Evolutionary conservation across 2,329 filamentous ascomycete species (phyloP), one percentile per base, ranked within the genome.

Genomic region (Claviceps humidiphila): DNA sequence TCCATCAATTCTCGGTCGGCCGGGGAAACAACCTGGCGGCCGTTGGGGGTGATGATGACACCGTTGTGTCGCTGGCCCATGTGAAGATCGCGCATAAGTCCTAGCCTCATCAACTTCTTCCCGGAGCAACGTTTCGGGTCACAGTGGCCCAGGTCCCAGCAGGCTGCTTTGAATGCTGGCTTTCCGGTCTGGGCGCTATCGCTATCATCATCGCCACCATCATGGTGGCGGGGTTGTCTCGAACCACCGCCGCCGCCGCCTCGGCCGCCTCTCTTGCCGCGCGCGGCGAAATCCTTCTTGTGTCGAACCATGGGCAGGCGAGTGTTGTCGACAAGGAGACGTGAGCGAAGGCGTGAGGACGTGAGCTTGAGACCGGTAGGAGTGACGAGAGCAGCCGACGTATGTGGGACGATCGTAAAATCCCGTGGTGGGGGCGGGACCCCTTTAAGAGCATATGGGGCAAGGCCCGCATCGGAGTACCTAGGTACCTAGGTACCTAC

Each of bases 111-210:
- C 38, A 98, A 78, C 57, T 88, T 84, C 73, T 98, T 98, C 37
- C 93, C 93, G 0, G 90, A 96, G 71, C 93, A 98, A 60, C 91
- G 78, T 69, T 96, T 97, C 8, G 91, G 89, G 64, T 98, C 93
- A 74, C 93, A 98, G 72, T 98, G 93, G 56, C 90, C 91, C 38
- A 98, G 77, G 64, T 98, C 93, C 93, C 93, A 98, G 68, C 91
- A 96, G 54, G 91, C 93, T 48, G 93, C 91, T 71, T 94, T 95
- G 78, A 90, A 96, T 22, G 72, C 63, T 41, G 71, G 82, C 57
- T 61, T 78, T 48, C 62, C 55, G 51, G 61, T 54, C 52, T 62
- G 56, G 47, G 59, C 49, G 38, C 54, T 51, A 40, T 53, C 50
- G 45, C 50, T 63, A 57, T 67, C 58, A 59, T 60, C 59, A 51